These are phyloP conservation scores for Cercophora sp. DNA, from an alignment of 495 filamentous ascomycete species.

Conservation along the genomic window DNA sequence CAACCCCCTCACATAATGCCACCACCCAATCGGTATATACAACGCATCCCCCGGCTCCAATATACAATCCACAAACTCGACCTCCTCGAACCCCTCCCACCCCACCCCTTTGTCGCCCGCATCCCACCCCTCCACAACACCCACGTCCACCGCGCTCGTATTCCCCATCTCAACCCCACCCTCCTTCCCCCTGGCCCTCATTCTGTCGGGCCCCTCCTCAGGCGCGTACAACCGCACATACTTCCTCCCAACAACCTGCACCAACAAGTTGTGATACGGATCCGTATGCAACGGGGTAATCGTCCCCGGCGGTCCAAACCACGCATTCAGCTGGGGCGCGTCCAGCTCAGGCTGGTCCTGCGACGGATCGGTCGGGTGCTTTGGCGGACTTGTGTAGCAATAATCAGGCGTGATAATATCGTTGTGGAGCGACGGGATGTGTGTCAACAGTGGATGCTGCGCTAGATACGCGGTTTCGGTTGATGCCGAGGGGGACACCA, in stretches of 20 bases:
- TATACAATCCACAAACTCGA: slow-evolving; percentile 74
- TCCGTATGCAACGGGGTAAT: slow-evolving; percentile 93
- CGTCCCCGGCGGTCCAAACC: slow-evolving; percentile 85
- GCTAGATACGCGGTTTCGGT: slow-evolving; percentile 72
- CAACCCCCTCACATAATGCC: slow-evolving; percentile 92
- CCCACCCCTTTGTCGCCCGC: slow-evolving; percentile 25
- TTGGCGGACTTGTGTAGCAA: slow-evolving; percentile 68
- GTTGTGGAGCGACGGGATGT: slow-evolving; percentile 70
- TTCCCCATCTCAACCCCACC: slow-evolving; percentile 88
- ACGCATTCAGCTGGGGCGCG: slow-evolving; percentile 70
- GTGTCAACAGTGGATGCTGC: slow-evolving; percentile 80
- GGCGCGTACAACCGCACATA: slow-evolving; percentile 86
- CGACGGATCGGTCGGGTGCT: slow-evolving; percentile 47
- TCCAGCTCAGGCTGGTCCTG: slow-evolving; percentile 47
- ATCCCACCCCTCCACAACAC: slow-evolving; percentile 54
- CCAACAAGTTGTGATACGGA: slow-evolving; percentile 87
- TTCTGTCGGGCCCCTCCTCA: slow-evolving; percentile 42
- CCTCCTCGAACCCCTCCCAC: slow-evolving; percentile 50
- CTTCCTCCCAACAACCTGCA: slow-evolving; percentile 86
- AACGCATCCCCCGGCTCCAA: slow-evolving; percentile 77
- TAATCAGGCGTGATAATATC: slow-evolving; percentile 83
- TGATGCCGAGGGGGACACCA: slow-evolving; percentile 38
- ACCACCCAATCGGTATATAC: slow-evolving; percentile 95
- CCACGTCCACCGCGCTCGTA: slow-evolving; percentile 73
- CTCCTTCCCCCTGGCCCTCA: slow-evolving; percentile 65